Conservation (phyloP, 2,329 filamentous ascomycete species). For the Penicillium sp. region DNA sequence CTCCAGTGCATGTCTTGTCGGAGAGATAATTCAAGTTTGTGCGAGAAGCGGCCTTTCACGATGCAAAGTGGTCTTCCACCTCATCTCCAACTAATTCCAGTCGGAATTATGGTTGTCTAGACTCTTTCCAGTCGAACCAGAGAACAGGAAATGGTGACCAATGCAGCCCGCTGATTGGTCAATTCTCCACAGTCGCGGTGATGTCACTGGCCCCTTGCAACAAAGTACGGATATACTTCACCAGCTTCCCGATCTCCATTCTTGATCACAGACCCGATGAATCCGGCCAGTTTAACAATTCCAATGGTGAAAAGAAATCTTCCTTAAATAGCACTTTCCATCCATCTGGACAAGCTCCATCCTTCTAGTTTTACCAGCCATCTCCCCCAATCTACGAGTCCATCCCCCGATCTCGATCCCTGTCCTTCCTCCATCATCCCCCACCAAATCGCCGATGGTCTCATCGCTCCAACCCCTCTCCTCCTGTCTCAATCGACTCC, state of each 20-base stretch:
- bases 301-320: neutral
- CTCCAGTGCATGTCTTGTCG: no score
- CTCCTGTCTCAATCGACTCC: constrained; percentile 8
- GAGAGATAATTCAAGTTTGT: no score
- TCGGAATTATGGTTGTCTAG: neutral
- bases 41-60: no score
- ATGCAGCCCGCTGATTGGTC: constrained; percentile 19
- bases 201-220: constrained; percentile 18
- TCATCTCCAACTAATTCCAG: neutral
- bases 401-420: neutral
- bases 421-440: constrained; percentile 5
- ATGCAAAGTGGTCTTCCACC: neutral
- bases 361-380: neutral
- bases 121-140: neutral
- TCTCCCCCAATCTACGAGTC: neutral
- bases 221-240: neutral
- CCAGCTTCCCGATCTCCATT: neutral
- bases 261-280: neutral
- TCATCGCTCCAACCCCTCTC: constrained; percentile 3
- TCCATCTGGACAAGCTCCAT: neutral
- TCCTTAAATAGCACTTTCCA: neutral
- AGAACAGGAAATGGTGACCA: constrained; percentile 23
- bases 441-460: constrained; percentile 4
- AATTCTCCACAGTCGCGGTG: constrained; percentile 8
- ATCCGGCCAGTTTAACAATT: neutral